A percentile compares a stretch with the other conserved stretches of the same genome.
Conservation (phyloP, 75 land plant species). For the Pseudotsuga menziesii region DNA sequence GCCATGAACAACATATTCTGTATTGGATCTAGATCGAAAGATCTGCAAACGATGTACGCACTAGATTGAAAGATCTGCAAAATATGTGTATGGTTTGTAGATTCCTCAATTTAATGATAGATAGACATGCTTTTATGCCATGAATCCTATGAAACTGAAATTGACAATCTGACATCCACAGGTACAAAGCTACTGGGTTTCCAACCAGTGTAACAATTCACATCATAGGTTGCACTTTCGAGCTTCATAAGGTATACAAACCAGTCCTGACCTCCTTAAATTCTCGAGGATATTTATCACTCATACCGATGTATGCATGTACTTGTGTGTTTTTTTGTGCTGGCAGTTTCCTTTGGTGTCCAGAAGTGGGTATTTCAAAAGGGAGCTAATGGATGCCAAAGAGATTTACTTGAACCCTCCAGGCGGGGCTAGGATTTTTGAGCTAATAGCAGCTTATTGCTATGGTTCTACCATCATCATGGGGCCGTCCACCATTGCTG, state of each 20-base stretch:
- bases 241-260: conserved; percentile 26
- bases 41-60: no score
- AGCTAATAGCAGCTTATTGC: conserved; percentile 29
- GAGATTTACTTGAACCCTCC: conserved; percentile 21
- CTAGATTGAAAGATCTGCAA: no score
- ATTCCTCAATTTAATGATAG: no score
- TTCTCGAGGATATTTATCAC: neutral
- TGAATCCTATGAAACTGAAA: no score
- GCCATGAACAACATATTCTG: no score
- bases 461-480: conserved; percentile 30
- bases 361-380: conserved; percentile 28
- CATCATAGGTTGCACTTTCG: conserved; percentile 17
- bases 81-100: no score
- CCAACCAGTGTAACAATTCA: conserved; percentile 20
- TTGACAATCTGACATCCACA: neutral
- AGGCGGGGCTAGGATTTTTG: conserved; percentile 29
- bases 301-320: neutral
- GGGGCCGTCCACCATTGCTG: conserved; percentile 28
- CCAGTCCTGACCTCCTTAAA: neutral
- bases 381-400: conserved; percentile 18
- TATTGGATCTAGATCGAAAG: no score
- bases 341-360: conserved; percentile 40
- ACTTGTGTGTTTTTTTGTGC: neutral
- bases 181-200: conserved; percentile 32
- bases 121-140: no score